These are phyloP conservation scores for Lepidium campestre DNA, from an alignment of 441 rosid species.

Conservation along the genomic window DNA sequence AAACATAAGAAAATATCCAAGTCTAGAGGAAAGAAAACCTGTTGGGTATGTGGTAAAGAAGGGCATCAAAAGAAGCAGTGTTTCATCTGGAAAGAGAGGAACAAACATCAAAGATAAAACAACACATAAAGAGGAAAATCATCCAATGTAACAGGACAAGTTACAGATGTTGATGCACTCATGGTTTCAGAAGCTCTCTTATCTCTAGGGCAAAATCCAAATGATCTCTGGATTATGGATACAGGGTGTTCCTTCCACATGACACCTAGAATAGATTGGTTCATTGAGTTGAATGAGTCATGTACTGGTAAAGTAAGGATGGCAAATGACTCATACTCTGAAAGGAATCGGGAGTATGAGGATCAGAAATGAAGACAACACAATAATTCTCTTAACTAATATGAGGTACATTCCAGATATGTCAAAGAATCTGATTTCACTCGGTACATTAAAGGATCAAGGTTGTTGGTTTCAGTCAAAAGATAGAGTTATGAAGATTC, in stretches of 20 bases:
- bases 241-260: no score
- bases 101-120: no score
- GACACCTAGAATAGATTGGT: background rate
- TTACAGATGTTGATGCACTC: background rate
- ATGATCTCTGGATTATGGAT: no score
- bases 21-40: background rate
- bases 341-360: background rate
- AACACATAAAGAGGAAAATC: background rate
- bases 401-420: background rate
- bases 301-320: background rate
- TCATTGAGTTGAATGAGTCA: background rate
- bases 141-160: background rate
- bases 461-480: background rate
- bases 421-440: background rate
- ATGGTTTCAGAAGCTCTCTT: background rate
- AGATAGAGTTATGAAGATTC: no score
- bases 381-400: background rate
- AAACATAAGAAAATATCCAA: background rate
- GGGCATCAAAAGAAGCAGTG: no score
- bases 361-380: background rate
- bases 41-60: background rate
- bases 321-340: background rate
- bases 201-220: no score
- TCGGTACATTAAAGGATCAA: background rate
- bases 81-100: background rate